Percentiles rank a stretch among this genome's conserved stretches.
Conservation (phyloP, 2,329 filamentous ascomycete genomes). For the Cordyceps militaris region DNA sequence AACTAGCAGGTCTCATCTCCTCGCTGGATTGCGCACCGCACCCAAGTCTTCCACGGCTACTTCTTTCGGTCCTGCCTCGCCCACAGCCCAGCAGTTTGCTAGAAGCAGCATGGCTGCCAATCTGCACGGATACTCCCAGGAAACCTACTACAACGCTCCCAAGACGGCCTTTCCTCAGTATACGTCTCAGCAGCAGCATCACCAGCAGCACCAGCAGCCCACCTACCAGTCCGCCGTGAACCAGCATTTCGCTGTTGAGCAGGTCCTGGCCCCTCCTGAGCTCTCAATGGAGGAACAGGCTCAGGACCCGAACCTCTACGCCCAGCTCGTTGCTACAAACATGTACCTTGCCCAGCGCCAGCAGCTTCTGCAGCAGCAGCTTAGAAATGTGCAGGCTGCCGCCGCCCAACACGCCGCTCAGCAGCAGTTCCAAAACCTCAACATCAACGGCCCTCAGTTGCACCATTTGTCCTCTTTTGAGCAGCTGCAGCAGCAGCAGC, state of each 20-base stretch:
- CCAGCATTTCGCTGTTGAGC: conserved; percentile 70
- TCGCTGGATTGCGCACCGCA: conserved; percentile 87
- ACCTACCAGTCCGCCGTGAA: conserved; percentile 26
- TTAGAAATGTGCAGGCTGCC: conserved; percentile 74
- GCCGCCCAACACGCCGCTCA: conserved; percentile 31
- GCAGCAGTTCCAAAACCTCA: conserved; percentile 75
- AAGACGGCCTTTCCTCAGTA: conserved; percentile 52
- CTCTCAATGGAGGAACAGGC: conserved; percentile 65
- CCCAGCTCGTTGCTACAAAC: conserved; percentile 85
- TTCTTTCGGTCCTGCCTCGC: conserved; percentile 63
- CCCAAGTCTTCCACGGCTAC: conserved; percentile 76
- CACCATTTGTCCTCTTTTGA: conserved; percentile 26
- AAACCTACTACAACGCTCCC: conserved; percentile 41
- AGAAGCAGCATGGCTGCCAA: conserved; percentile 39
- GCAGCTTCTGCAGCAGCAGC: conserved; percentile 88
- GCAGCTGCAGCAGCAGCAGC: too few relatives aligned
- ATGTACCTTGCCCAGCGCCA: conserved; percentile 90
- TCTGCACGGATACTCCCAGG: conserved; percentile 37
- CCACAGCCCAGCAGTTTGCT: conserved; percentile 37
- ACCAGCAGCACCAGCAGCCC: conserved; percentile 20
- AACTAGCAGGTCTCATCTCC: conserved; percentile 88
- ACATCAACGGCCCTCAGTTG: conserved; percentile 47
- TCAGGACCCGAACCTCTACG: conserved; percentile 76
- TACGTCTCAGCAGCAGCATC: conserved; percentile 25
- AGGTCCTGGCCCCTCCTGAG: conserved; percentile 77